phyloP scores from a whole-genome alignment of 345 rosid species.

The Brassica carinata region DNA sequence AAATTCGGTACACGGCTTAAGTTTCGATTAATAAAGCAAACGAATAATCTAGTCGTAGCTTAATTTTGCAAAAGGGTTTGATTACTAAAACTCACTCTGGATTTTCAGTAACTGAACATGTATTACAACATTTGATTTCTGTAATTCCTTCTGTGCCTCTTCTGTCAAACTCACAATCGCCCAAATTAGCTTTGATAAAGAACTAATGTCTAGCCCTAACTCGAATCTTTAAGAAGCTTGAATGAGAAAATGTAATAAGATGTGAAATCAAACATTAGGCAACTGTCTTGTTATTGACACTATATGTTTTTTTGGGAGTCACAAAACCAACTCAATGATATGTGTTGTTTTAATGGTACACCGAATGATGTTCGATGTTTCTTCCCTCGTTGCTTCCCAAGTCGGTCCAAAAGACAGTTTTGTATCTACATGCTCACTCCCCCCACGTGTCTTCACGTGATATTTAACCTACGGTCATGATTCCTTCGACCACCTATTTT shows the following conservation, averaged over 20 bases:
- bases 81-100: neutral
- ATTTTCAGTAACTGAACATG: no score
- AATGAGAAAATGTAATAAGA: neutral
- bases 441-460: slow-evolving; percentile 86
- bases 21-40: neutral
- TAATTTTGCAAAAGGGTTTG: neutral
- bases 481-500: slow-evolving; percentile 1
- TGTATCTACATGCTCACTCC: slow-evolving; percentile 44
- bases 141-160: neutral
- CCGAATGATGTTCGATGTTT: slow-evolving; percentile 37
- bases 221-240: neutral
- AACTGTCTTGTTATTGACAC: slow-evolving; percentile 25
- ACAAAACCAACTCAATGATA: slow-evolving; percentile 41
- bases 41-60: neutral
- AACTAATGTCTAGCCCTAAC: neutral
- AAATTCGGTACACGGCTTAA: neutral
- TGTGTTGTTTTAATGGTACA: slow-evolving; percentile 38
- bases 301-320: slow-evolving; percentile 19
- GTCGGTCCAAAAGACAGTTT: slow-evolving; percentile 57
- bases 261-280: slow-evolving; percentile 15
- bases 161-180: neutral
- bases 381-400: slow-evolving; percentile 46
- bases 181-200: neutral
- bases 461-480: slow-evolving; percentile 25
- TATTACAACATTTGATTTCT: neutral